Evolutionary conservation across 108 stramenopile genomes (phyloP), one percentile per base, ranked within the genome.

Genomic region (Pinguiococcus pyrenoidosus): DNA sequence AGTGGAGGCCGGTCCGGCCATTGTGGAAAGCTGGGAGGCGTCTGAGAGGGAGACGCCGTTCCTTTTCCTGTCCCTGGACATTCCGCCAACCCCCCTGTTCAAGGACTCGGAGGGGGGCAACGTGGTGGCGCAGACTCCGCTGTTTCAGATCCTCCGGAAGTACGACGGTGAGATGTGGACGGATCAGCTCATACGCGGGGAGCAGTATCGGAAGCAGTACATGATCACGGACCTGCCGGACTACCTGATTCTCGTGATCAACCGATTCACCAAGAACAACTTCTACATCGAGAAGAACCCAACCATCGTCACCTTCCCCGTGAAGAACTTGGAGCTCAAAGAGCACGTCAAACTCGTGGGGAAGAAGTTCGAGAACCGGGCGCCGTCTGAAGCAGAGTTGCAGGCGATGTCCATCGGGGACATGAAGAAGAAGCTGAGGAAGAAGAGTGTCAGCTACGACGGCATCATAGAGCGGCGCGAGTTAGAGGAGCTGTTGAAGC

Each of bases 271-370:
- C 38, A 78, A 69, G 21, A 96, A 91, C 53, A 56, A 71, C 6
- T 99, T 87, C 54, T 76, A 66, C 21, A 68, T 74, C 13, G 97
- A 96, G 77, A 99, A 99, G 72, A 99, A 99, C 67, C 90, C 90
- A 14, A 95, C 92, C 16, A 94, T 99, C 64, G 92, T 99, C 25
- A 79, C 83, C 39, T 90, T 99, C 52, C 93, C 92, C 10, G 87
- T 96, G 29, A 91, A 90, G 65, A 89, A 92, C 53, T 69, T 99
- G 21, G 92, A 94, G 67, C 62, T 99, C 25, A 64, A 69, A 38
- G 68, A 72, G 30, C 58, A 64, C 21, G 86, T n/a, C n/a, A n/a
- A 84, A 48, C 77, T 83, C 5, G 74, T 76, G 0, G 69, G 70
- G 16, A 45, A 46, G 2, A 59, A 40, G 18, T 32, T 39, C 12